phyloP scores from a whole-genome alignment of 768 basidiomycete species.

The Kwoniella dejecticola region DNA sequence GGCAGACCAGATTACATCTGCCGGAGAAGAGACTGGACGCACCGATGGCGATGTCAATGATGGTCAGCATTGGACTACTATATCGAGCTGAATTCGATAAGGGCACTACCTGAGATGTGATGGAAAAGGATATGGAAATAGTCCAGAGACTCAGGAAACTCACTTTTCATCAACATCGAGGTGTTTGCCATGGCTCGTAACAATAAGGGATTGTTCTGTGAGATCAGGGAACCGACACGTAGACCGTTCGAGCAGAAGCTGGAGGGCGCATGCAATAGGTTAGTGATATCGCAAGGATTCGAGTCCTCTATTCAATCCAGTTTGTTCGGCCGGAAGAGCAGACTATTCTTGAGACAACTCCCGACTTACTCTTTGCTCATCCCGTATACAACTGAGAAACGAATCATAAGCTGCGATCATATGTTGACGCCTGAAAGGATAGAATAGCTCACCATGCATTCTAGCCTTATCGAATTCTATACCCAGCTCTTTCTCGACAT shows the following conservation, averaged over 20 bases:
- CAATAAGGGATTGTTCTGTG: conserved; percentile 49
- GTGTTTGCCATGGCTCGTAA: conserved; percentile 50
- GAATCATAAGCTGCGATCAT: too few relatives aligned
- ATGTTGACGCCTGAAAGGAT: too few relatives aligned
- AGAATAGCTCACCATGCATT: conserved; percentile 49
- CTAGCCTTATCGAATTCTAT: conserved; percentile 41
- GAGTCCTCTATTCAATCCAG: too few relatives aligned
- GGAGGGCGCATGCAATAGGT: conserved; percentile 1
- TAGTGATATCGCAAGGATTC: too few relatives aligned
- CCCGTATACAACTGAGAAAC: conserved; percentile 49
- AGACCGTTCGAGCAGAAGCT: conserved; percentile 45
- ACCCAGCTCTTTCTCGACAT: conserved; percentile 49
- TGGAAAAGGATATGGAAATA: too few relatives aligned
- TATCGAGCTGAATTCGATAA: too few relatives aligned
- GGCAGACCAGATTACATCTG: conserved; percentile 44
- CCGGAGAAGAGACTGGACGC: conserved; percentile 42
- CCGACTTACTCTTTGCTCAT: conserved; percentile 51
- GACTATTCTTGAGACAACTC: neutral
- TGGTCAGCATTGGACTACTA: too few relatives aligned
- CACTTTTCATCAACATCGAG: conserved; percentile 54
- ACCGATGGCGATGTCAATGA: too few relatives aligned
- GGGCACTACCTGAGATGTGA: too few relatives aligned
- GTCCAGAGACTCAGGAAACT: conserved; percentile 6
- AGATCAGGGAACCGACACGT: conserved; percentile 49
- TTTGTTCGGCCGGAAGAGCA: too few relatives aligned